Percentiles rank a stretch among this genome's conserved stretches.
Evolutionary conservation across 306 rosid species (phyloP).

Genomic region (Acacia crassicarpa): DNA sequence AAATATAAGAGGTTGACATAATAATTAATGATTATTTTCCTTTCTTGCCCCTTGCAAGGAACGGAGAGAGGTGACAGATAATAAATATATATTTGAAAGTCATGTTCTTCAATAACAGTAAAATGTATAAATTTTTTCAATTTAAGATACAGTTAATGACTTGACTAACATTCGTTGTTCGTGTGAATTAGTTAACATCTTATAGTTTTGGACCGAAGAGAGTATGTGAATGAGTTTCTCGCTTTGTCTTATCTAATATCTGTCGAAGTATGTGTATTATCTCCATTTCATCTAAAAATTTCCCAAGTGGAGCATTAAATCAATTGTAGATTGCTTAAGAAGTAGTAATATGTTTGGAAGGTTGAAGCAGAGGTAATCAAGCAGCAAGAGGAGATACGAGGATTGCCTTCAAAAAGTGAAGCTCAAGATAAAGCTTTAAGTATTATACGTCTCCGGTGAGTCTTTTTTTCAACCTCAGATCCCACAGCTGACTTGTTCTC

Average conservation of each 20-base stretch:
- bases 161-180: too few species aligned
- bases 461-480: neutral
- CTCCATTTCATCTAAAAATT: slow-evolving; percentile 14
- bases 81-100: too few species aligned
- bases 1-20: too few species aligned
- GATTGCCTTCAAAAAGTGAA: slow-evolving; percentile 78
- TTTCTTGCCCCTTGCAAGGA: too few species aligned
- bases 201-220: too few species aligned
- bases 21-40: too few species aligned
- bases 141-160: too few species aligned
- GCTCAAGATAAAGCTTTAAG: slow-evolving; percentile 88
- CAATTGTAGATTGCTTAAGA: slow-evolving; percentile 31
- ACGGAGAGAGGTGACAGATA: too few species aligned
- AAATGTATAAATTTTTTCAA: too few species aligned
- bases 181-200: too few species aligned
- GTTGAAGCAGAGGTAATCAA: slow-evolving; percentile 83
- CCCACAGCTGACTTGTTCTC: neutral
- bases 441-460: slow-evolving; percentile 73
- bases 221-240: neutral
- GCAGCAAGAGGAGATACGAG: slow-evolving; percentile 80
- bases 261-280: neutral
- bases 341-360: slow-evolving; percentile 45
- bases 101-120: too few species aligned
- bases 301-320: slow-evolving; percentile 26
- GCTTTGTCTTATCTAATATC: slow-evolving; percentile 2